Conservation (phyloP, 805 yeast species). For the Diddensiella transvaalensis region DNA sequence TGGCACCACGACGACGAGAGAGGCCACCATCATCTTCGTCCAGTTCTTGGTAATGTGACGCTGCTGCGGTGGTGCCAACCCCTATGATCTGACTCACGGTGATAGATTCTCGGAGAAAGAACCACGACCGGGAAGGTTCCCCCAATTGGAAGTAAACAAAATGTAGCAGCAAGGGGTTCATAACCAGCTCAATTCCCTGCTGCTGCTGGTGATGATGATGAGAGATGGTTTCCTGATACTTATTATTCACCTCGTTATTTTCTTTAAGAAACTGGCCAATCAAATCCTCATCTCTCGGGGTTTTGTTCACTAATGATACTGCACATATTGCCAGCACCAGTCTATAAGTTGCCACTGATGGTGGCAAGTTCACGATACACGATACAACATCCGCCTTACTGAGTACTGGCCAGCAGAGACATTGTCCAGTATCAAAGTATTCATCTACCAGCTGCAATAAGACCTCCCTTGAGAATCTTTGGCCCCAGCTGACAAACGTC, state of each 20-base stretch:
- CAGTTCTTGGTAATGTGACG: constrained; percentile 6
- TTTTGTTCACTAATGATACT: background rate
- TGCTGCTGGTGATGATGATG: too few relatives aligned
- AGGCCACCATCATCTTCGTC: constrained; percentile 1
- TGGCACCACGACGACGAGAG: constrained; percentile 7
- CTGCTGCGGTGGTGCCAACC: constrained; percentile 9
- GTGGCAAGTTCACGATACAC: background rate
- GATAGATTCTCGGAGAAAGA: constrained; percentile 16
- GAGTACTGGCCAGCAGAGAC: background rate
- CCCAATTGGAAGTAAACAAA: constrained; percentile 8
- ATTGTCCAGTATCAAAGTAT: constrained; percentile 5
- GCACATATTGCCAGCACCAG: background rate
- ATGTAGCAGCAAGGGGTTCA: constrained; percentile 13
- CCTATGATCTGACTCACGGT: constrained; percentile 16
- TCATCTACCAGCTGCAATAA: constrained; percentile 10
- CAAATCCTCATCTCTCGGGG: background rate
- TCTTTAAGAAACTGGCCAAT: background rate
- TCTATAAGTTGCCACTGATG: background rate
- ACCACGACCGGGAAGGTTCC: constrained; percentile 6
- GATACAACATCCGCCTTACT: background rate
- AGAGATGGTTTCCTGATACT: background rate
- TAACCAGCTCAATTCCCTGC: constrained; percentile 4
- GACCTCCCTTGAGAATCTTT: constrained; percentile 7
- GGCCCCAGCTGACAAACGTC: background rate
- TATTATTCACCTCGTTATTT: background rate